phyloP scores from a whole-genome alignment of 768 basidiomycete genomes.

The Podaxis sp. region DNA sequence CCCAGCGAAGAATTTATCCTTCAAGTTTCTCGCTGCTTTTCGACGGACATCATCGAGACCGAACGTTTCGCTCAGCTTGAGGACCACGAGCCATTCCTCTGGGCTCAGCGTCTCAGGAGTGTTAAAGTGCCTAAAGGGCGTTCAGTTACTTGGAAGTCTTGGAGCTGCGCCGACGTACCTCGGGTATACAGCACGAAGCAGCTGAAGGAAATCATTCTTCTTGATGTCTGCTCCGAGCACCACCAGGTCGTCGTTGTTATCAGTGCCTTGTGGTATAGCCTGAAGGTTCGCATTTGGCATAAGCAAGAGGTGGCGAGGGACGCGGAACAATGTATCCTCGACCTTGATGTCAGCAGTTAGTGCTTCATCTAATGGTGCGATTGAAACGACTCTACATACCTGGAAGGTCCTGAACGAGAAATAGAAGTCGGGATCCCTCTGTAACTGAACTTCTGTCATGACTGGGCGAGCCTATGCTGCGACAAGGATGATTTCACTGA shows the following conservation, averaged over 20 bases:
- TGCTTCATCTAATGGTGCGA: background rate
- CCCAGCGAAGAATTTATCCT: conserved; percentile 7
- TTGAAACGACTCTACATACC: background rate
- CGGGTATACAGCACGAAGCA: conserved; percentile 10
- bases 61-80: conserved; percentile 6
- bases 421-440: conserved; percentile 8
- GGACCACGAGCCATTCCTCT: conserved; percentile 1
- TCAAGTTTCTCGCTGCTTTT: conserved; percentile 6
- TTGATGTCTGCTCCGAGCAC: conserved; percentile 6
- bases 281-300: conserved; percentile 11
- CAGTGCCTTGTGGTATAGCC: conserved; percentile 2
- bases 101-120: background rate
- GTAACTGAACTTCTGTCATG: background rate
- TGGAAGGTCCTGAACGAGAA: conserved; percentile 13
- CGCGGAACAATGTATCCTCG: conserved; percentile 10
- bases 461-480: background rate
- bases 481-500: background rate
- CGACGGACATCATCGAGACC: background rate
- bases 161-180: background rate
- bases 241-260: conserved; percentile 10
- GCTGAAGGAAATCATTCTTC: conserved; percentile 9
- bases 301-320: conserved; percentile 8
- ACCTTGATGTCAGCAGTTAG: background rate
- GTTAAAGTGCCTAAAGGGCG: conserved; percentile 3
- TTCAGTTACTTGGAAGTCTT: background rate